A percentile compares a stretch with the other conserved stretches of the same genome.
These are phyloP conservation scores for Solanum hybrid DNA, from an alignment of 305 asterid species.

Conservation along the genomic window DNA sequence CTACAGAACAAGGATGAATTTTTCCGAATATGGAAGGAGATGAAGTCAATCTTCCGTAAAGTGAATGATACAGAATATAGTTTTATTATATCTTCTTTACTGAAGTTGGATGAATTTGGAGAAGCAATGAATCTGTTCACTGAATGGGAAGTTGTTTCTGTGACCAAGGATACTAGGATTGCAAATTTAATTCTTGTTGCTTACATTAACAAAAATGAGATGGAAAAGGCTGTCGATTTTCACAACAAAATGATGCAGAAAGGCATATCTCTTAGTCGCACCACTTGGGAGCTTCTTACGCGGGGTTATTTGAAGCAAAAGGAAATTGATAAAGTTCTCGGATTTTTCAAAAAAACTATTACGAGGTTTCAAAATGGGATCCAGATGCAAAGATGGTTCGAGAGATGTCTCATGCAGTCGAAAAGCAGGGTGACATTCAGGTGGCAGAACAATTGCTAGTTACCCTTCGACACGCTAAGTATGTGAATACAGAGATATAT, in stretches of 20 bases:
- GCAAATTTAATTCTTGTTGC: constrained; percentile 52
- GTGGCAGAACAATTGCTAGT: constrained; percentile 53
- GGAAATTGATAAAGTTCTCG: constrained; percentile 36
- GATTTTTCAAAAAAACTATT: constrained; percentile 47
- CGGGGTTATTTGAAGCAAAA: constrained; percentile 58
- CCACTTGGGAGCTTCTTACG: constrained; percentile 81
- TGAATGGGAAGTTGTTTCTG: too few species aligned
- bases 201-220: constrained; percentile 42
- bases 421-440: constrained; percentile 50
- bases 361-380: constrained; percentile 59
- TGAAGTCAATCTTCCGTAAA: constrained; percentile 54
- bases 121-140: constrained; percentile 52
- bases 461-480: constrained; percentile 47
- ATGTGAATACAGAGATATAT: constrained; percentile 44
- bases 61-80: constrained; percentile 59
- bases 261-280: constrained; percentile 39
- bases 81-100: constrained; percentile 53
- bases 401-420: constrained; percentile 36
- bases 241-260: constrained; percentile 33
- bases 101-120: constrained; percentile 44
- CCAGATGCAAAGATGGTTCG: constrained; percentile 44
- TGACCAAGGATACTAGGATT: constrained; percentile 51
- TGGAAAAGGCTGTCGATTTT: constrained; percentile 62
- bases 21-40: constrained; percentile 64
- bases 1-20: too few species aligned